Conservation (phyloP, 352 stramenopile species). For the Globisporangium canariense region DNA sequence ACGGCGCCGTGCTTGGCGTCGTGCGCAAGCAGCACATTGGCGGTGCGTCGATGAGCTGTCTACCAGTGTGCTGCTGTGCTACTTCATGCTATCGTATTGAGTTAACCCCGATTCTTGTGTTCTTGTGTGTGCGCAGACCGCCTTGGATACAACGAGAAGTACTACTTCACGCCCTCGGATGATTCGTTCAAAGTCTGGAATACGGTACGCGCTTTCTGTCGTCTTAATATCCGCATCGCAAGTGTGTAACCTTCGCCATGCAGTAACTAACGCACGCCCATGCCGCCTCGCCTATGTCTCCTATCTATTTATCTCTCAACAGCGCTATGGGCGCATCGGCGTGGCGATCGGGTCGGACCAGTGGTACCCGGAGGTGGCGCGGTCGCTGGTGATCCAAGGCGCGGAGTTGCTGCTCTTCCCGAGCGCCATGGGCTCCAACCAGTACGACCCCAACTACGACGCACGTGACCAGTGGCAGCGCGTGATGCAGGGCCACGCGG, state of each 20-base stretch:
- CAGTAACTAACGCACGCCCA: too few relatives aligned
- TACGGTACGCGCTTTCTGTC: constrained; percentile 42
- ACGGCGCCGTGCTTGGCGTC: constrained; percentile 79
- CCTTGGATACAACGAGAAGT: constrained; percentile 90
- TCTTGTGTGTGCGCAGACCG: constrained; percentile 43
- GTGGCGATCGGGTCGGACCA: constrained; percentile 91
- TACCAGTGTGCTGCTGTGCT: background rate
- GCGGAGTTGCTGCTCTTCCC: constrained; percentile 86
- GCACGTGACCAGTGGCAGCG: constrained; percentile 89
- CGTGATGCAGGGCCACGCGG: constrained; percentile 90
- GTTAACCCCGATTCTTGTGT: background rate
- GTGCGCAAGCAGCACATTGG: constrained; percentile 91
- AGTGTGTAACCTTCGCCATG: too few relatives aligned
- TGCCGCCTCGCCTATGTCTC: background rate
- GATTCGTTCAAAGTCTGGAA: constrained; percentile 88
- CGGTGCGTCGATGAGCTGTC: constrained; percentile 24
- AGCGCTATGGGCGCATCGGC: constrained; percentile 86
- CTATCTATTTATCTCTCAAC: background rate
- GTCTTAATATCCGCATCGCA: background rate
- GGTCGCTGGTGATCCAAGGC: constrained; percentile 83
- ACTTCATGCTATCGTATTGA: background rate
- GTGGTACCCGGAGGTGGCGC: constrained; percentile 90
- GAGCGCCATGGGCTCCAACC: constrained; percentile 82
- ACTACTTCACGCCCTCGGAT: constrained; percentile 91
- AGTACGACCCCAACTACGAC: constrained; percentile 87